Evolutionary conservation across 192 early-diverging fungal genomes (phyloP), one percentile per base, ranked within the genome.

Genomic region (Entomortierella beljakovae): DNA sequence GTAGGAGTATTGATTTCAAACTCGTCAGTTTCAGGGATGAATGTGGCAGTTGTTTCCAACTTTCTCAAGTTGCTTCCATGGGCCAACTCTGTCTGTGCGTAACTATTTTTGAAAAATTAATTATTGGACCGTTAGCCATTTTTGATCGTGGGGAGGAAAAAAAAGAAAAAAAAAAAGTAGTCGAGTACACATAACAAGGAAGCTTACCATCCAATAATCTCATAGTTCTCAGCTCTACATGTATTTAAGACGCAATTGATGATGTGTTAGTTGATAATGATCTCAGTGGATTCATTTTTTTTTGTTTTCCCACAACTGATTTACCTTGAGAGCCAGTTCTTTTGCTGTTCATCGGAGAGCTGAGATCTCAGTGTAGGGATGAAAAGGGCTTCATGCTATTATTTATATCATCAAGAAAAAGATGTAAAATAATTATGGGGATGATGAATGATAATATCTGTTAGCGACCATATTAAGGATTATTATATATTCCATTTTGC

Each of bases 31-130:
- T 81, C 79, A 28, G 87, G 87, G 70, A 93, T 92, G 61, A 88
- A 91, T 2, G 95, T 96, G 0, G 95, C 94, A 5, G 91, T 96
- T 16, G 95, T 96, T 68, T 96, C 94, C 7, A 96, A 83, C 25
- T 91, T 94, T 1, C 90, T 86, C 25, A 95, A 83, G 71, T 94
- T 94, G 34, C 91, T 92, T n/a, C 94, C 93, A 42, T 94, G 91
- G 32, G 82, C 80, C 61, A 82, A 62, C 56, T 90, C 88, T 1
- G 88, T 90, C 64, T 89, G 88, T 10, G 82, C 85, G 57, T 89
- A 89, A 52, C 75, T 82, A 54, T 38, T 38, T 38, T 6, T 38
- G 6, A 38, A 38, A 38, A 6, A 38, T 8, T 8, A 13, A 13
- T 2, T 6, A 7, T 26, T 13, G 33, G 38, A 51, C 52, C 6